Evolutionary conservation across 768 basidiomycete species (phyloP).

Genomic region (Sarcodon aspratus): DNA sequence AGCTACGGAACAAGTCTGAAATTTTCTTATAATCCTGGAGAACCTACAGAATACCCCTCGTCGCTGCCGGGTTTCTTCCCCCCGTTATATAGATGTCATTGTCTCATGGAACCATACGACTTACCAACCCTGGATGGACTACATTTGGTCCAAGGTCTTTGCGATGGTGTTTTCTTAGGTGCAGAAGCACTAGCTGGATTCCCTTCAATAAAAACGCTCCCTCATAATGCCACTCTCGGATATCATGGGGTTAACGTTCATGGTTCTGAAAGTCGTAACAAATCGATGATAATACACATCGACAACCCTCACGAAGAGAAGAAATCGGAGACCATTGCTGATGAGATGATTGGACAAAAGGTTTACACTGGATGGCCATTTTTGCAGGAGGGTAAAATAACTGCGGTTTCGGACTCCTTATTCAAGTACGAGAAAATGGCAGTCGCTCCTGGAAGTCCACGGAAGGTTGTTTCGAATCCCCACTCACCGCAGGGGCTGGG

Average conservation of each 20-base stretch:
- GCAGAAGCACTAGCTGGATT: constrained; percentile 86
- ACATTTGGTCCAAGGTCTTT: constrained; percentile 76
- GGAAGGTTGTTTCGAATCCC: constrained; percentile 57
- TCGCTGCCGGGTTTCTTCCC: constrained; percentile 96
- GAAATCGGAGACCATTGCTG: constrained; percentile 65
- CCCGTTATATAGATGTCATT: constrained; percentile 67
- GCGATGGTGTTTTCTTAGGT: constrained; percentile 83
- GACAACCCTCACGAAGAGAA: constrained; percentile 59
- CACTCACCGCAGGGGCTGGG: constrained; percentile 59
- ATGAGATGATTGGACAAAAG: constrained; percentile 62
- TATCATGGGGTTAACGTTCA: constrained; percentile 92
- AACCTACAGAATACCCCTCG: constrained; percentile 71
- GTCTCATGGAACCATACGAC: constrained; percentile 73
- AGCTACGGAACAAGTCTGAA: constrained; percentile 67
- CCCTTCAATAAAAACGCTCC: constrained; percentile 88
- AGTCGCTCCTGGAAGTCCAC: constrained; percentile 35
- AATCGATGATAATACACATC: constrained; percentile 87
- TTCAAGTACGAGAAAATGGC: constrained; percentile 76
- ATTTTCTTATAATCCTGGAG: constrained; percentile 58
- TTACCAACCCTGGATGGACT: constrained; percentile 82
- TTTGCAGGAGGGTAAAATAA: constrained; percentile 83
- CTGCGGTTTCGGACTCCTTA: constrained; percentile 74
- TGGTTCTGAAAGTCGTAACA: constrained; percentile 80
- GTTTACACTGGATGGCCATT: constrained; percentile 90
- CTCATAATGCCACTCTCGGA: constrained; percentile 63